phyloP scores from a whole-genome alignment of 148 eudicot genomes.

The Vaccinium myrtillus region DNA sequence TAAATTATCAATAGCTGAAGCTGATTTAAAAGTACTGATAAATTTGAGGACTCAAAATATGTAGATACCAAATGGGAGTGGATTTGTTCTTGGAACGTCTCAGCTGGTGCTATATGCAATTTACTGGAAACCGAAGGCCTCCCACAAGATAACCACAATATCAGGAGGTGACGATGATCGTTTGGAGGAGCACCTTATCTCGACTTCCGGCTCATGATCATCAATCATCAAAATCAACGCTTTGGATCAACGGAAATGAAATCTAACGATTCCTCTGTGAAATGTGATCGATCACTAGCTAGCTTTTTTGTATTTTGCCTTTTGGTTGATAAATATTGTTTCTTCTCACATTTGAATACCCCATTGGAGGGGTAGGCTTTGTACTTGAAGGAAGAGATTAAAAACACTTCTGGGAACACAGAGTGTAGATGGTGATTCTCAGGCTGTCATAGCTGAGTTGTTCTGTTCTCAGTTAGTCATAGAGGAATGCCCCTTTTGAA shows the following conservation, averaged over 20 bases:
- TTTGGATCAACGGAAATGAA: neutral
- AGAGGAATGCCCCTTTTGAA: neutral
- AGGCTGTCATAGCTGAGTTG: neutral
- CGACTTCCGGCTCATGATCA: neutral
- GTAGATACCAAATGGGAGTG: constrained; percentile 5
- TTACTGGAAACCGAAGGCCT: neutral
- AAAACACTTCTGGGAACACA: too few relatives aligned
- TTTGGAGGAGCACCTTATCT: neutral
- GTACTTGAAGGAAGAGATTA: too few relatives aligned
- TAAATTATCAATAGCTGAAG: neutral
- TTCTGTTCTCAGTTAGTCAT: neutral
- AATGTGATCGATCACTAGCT: too few relatives aligned
- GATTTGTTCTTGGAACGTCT: constrained; percentile 3
- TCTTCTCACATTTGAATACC: too few relatives aligned
- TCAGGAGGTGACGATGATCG: neutral
- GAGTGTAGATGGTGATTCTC: neutral
- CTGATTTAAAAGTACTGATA: neutral
- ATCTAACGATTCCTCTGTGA: neutral
- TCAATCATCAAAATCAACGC: neutral
- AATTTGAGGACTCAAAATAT: neutral
- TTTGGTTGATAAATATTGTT: too few relatives aligned
- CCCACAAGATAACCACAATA: neutral
- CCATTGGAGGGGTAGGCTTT: too few relatives aligned
- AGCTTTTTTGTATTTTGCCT: too few relatives aligned
- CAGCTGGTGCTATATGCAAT: constrained; percentile 9